These are phyloP conservation scores for Phaseolus coccineus DNA, from an alignment of 331 rosid species.

Conservation along the genomic window DNA sequence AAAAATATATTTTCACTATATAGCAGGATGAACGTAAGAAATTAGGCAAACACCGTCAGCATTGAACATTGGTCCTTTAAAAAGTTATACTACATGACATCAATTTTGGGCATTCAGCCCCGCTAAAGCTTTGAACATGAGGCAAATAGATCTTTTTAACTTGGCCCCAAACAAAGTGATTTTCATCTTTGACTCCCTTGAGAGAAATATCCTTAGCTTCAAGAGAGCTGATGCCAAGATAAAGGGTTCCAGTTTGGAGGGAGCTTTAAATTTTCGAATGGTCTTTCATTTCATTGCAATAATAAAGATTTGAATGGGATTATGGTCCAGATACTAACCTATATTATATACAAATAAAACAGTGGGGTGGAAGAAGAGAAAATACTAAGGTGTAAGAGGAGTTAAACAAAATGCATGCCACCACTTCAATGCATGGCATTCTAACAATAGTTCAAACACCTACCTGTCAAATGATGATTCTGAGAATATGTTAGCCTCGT, in stretches of 20 bases:
- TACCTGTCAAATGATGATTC: constrained; percentile 92
- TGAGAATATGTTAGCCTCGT: constrained; percentile 95
- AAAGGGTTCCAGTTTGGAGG: neutral
- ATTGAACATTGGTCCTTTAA: neutral
- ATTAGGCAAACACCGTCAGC: neutral
- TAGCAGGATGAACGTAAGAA: neutral
- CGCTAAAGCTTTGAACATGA: neutral
- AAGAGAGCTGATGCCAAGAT: neutral
- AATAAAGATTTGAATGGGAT: neutral
- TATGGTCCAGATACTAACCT: neutral
- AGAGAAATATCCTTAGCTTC: constrained; percentile 24
- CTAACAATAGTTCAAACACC: constrained; percentile 4
- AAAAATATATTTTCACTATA: neutral
- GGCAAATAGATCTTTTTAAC: neutral
- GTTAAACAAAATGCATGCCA: constrained; percentile 7
- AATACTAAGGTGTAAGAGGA: neutral
- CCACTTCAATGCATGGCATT: constrained; percentile 14
- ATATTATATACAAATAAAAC: neutral
- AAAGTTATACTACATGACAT: neutral
- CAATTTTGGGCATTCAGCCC: constrained; percentile 5
- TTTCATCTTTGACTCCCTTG: neutral
- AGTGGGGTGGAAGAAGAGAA: neutral
- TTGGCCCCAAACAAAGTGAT: constrained; percentile 2
- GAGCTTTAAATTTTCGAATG: constrained; percentile 31
- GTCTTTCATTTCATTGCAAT: neutral